phyloP scores from a whole-genome alignment of 129 eudicot genomes.

The Lactuca sativa region DNA sequence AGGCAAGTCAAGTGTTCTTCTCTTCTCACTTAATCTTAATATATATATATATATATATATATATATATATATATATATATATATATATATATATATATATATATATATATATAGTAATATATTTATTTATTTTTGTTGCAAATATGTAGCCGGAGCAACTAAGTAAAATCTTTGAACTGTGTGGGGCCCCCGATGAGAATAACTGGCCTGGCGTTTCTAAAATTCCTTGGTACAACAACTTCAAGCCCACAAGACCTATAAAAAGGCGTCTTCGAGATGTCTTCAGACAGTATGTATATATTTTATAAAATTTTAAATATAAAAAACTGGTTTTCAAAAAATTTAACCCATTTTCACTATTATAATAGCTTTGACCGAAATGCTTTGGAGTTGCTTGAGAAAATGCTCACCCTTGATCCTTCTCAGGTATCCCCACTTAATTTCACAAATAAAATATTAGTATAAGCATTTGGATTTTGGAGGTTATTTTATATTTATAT shows the following conservation, averaged over 20 bases:
- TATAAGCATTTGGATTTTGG: too few relatives aligned
- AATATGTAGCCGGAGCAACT: conserved; percentile 80
- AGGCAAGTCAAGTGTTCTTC: conserved; percentile 45
- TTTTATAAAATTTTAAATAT: not conserved
- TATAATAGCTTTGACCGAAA: conserved; percentile 74
- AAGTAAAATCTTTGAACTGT: conserved; percentile 83
- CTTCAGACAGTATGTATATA: conserved; percentile 73
- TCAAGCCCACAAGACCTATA: conserved; percentile 78
- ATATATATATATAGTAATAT: too few relatives aligned
- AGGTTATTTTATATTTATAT: too few relatives aligned
- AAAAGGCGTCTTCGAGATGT: conserved; percentile 79
- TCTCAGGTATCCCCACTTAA: conserved; percentile 59
- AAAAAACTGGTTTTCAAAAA: not conserved
- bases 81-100: too few relatives aligned
- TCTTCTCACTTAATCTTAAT: not conserved
- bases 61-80: too few relatives aligned
- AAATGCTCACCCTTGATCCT: conserved; percentile 93
- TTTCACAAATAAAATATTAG: too few relatives aligned
- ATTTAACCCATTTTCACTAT: not conserved
- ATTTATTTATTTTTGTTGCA: not conserved
- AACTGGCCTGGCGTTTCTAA: conserved; percentile 97
- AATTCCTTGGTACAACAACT: conserved; percentile 88
- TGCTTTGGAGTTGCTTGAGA: conserved; percentile 89
- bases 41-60: too few relatives aligned
- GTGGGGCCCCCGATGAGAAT: conserved; percentile 91